phyloP scores from a whole-genome alignment of 1,284 basidiomycete genomes.

The Somion occarium region DNA sequence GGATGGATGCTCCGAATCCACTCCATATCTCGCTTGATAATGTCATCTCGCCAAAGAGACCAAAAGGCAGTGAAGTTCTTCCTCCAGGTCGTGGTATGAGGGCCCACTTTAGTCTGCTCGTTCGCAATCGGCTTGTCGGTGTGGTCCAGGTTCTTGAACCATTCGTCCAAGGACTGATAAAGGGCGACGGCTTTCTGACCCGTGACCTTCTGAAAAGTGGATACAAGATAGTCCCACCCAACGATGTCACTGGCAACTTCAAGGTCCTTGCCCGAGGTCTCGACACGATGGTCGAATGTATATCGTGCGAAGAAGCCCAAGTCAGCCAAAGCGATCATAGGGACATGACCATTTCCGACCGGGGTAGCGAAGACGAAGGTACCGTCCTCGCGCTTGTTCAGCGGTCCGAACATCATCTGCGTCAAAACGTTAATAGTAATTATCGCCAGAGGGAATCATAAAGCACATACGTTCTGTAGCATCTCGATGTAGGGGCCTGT shows the following conservation, averaged over 20 bases:
- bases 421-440: neutral
- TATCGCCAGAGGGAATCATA: neutral
- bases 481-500: conserved; percentile 32
- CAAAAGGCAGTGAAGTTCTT: conserved; percentile 36
- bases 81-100: conserved; percentile 28
- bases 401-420: conserved; percentile 25
- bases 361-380: conserved; percentile 25
- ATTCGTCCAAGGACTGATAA: conserved; percentile 35
- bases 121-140: conserved; percentile 32
- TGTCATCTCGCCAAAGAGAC: conserved; percentile 34
- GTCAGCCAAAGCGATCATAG: conserved; percentile 29
- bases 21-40: conserved; percentile 35
- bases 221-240: conserved; percentile 37
- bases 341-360: conserved; percentile 23
- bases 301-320: conserved; percentile 32
- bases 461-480: conserved; percentile 23
- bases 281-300: conserved; percentile 38
- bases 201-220: conserved; percentile 41
- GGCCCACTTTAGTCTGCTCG: conserved; percentile 8
- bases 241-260: conserved; percentile 40
- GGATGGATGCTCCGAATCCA: conserved; percentile 35
- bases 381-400: conserved; percentile 25
- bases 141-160: conserved; percentile 31
- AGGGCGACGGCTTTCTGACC: conserved; percentile 36
- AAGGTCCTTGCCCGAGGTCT: conserved; percentile 37